Percentiles rank a stretch among this genome's conserved stretches.
phyloP scores from a whole-genome alignment of 768 basidiomycete genomes.

The Lentinula edodes region DNA sequence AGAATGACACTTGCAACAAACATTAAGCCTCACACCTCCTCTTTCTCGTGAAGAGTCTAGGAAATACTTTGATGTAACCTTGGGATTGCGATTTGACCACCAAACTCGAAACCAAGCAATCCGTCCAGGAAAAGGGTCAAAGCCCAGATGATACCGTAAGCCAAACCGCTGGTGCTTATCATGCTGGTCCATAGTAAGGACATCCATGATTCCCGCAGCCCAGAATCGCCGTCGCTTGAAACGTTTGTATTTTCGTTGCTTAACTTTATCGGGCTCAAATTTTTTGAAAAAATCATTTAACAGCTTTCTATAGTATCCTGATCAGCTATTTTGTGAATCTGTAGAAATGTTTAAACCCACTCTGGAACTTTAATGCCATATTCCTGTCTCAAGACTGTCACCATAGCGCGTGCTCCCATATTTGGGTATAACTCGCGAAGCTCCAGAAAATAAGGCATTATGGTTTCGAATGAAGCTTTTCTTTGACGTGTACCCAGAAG shows the following conservation, averaged over 20 bases:
- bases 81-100: conserved; percentile 26
- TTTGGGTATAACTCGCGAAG: too few relatives aligned
- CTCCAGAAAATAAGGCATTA: too few relatives aligned
- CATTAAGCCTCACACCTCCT: neutral
- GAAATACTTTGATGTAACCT: conserved; percentile 20
- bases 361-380: conserved; percentile 12
- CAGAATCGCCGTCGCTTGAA: conserved; percentile 20
- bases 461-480: too few relatives aligned
- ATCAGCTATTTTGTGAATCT: neutral
- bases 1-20: neutral
- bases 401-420: too few relatives aligned
- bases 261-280: conserved; percentile 12
- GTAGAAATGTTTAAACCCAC: neutral
- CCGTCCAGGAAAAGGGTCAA: conserved; percentile 21
- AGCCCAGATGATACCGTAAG: conserved; percentile 18
- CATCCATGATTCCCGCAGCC: conserved; percentile 23
- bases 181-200: conserved; percentile 25
- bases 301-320: conserved; percentile 1
- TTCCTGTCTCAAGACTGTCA: too few relatives aligned
- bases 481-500: too few relatives aligned
- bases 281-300: neutral
- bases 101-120: conserved; percentile 26
- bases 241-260: neutral
- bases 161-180: conserved; percentile 27
- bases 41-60: conserved; percentile 10